Evolutionary conservation across 2,329 filamentous ascomycete genomes (phyloP), one percentile per base, ranked within the genome.

Genomic region (Alternaria hordeiaustralica): DNA sequence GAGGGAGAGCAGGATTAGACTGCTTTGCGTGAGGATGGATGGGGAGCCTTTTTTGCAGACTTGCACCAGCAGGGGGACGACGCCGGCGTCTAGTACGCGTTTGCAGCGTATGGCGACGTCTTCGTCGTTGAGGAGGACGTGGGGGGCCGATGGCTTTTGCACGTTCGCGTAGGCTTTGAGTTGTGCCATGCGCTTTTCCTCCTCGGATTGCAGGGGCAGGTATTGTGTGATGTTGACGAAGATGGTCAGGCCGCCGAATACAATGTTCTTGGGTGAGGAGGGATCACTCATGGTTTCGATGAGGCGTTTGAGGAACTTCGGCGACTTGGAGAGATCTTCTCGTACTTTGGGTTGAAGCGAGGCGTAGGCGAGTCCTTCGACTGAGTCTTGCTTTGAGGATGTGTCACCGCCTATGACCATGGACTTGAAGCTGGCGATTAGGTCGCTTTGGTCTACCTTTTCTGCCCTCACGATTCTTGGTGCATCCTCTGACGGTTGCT

Each of bases 121-220:
- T 3, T 90, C 85, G 61, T 97, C 90, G 64, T 94, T 88, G 61
- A 96, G 90, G 0, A 96, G 84, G 8, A 88, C 87, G 74, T 94
- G 88, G 0, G 87, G 83, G 3, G 85, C 82, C 0, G 84, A 77
- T 2, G 83, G 80, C 73, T 93, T 94, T 6, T 90, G 89, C 1
- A 93, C 92, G 75, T 97, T 93, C 13, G 96, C 96, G 73, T 98
- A 99, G 3, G 94, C 93, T 83, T 97, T 97, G 47, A 99, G 87
- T 78, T 99, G 92, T 6, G 88, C 88, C 83, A 99, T 93, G 75
- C 92, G 93, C 82, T 95, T 96, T 73, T 97, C 91, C 79, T 99
- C 96, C 67, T 97, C 95, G 0, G 93, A 90, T 44, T 94, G 84
- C 8, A 84, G 84, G 7, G 94, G 94, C 44, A 88, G 86, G 77